Base-by-base conservation (phyloP, 441 rosid genomes). In the Euphorbia corollata region DNA sequence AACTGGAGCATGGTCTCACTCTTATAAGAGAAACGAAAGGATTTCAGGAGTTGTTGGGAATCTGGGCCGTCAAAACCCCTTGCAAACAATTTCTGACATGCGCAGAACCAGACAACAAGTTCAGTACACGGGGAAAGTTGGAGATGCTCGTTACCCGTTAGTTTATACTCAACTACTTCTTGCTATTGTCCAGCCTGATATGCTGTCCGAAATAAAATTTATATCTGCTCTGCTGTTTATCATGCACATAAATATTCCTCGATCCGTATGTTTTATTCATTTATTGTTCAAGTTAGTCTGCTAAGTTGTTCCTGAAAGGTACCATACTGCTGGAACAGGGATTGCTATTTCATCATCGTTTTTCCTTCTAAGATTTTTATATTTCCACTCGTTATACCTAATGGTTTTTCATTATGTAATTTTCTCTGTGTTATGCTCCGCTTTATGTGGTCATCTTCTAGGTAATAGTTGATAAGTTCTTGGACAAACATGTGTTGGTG, bases 81-180 rank as follows among this genome's bases (percentile, higher is more conserved):
- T 89, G 78, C 99, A 94, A 78, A 82, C 91, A 32, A 71, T 87
- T 78, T 78, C 84, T 73, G 98, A 94, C 74, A 77, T 87, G 82
- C 83, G 98, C 75, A 94, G 79, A 85, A 85, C 88, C 60, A 81
- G 98, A 4, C 96, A 89, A 61, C 97, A 85, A 41, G 97, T 94
- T 69, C 75, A 48, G 12, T 91, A 89, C 80, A 88, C 92, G 0
- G 98, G 96, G 81, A 91, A 85, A 82, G 98, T 88, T 81, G 97
- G 97, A 78, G 96, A 88, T 86, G 97, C 98, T 8, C 79, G 97
- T 88, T 91, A 87, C 69, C 96, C 97, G 96, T 94, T 83, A 94
- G 97, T 36, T 82, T 67, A 20, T 50, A 62, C 43, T 54, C 19
- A n/a, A 43, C 70, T 56, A 8, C 6, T 8, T 53, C 23, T 65